Base-by-base conservation (phyloP, 768 basidiomycete species). In the Macrolepiota fuliginosa region DNA sequence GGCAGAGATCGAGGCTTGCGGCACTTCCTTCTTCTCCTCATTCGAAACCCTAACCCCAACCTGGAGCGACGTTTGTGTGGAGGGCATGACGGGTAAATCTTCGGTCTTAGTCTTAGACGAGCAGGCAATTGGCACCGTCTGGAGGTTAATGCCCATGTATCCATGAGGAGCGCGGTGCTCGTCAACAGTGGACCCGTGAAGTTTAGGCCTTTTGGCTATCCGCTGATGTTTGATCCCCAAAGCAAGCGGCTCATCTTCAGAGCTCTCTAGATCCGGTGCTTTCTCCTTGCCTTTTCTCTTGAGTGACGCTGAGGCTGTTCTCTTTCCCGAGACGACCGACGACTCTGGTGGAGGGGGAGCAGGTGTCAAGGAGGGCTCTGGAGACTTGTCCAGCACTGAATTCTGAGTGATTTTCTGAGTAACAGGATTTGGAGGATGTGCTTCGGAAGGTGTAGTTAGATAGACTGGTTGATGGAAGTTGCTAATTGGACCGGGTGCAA, bases 241-340 rank as follows among this genome's bases (percentile, higher is more conserved):
- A 27, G 24, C 19, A 25, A 49, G n/a, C 12, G 57, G 35, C 36
- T 49, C 29, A 6, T 58, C 47, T 37, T 55, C 54, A 27, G 54
- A 55, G 25, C 39, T 42, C 27, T 42, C 54, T 45, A 22, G 39
- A 19, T 2, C 22, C 12, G 5, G 54, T 1, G 24, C 37, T 35
- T 39, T 50, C 22, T 39, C 49, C 25, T 58, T 58, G 22, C 57
- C 57, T 37, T 58, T 58, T 9, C 56, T 35, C 25, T 58, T 58
- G 25, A 50, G 35, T 10, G 36, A 39, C 2, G 32, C 22, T 1
- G 49, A 25, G 17, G 22, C 13, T 13, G 47, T 22, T n/a, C 11
- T 17, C 4, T 7, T 9, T 24, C 10, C 37, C 13, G 29, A 15
- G 12, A 12, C 32, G 35, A 36, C 47, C 6, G 22, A 24, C 35